These are phyloP conservation scores for Botrytis fragariae DNA, from an alignment of 2,329 filamentous ascomycete species.

Conservation along the genomic window DNA sequence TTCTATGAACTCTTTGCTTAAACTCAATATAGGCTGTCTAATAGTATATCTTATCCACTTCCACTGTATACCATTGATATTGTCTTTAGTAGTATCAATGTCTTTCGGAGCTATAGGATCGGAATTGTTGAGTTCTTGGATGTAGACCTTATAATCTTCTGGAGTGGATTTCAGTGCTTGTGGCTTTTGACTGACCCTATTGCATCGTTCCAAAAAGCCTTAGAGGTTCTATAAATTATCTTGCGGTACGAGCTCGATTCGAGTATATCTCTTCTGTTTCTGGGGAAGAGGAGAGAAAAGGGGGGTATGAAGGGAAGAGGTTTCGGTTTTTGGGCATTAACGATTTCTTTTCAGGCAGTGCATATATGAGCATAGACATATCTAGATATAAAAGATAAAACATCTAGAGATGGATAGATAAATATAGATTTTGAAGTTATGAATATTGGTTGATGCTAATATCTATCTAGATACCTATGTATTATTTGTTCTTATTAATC, in stretches of 20 bases:
- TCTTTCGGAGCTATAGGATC: too few species aligned
- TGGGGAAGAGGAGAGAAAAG: not conserved
- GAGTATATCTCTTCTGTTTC: accelerated
- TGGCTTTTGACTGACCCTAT: too few species aligned
- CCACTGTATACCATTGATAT: too few species aligned
- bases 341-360: not conserved
- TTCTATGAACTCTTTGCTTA: not conserved
- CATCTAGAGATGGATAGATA: not conserved
- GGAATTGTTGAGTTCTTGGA: too few species aligned
- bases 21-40: too few species aligned
- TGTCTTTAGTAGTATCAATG: too few species aligned
- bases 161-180: too few species aligned
- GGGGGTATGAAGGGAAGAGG: not conserved
- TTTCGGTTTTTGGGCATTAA: not conserved
- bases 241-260: not conserved
- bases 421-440: not conserved
- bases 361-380: not conserved
- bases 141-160: too few species aligned
- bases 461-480: not conserved
- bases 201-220: too few species aligned
- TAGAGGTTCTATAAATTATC: too few species aligned
- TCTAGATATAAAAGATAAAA: not conserved
- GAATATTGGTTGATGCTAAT: not conserved
- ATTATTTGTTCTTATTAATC: not conserved
- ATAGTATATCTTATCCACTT: too few species aligned